Conservation (phyloP, 257 asterid genomes). For the Catharanthus roseus region DNA sequence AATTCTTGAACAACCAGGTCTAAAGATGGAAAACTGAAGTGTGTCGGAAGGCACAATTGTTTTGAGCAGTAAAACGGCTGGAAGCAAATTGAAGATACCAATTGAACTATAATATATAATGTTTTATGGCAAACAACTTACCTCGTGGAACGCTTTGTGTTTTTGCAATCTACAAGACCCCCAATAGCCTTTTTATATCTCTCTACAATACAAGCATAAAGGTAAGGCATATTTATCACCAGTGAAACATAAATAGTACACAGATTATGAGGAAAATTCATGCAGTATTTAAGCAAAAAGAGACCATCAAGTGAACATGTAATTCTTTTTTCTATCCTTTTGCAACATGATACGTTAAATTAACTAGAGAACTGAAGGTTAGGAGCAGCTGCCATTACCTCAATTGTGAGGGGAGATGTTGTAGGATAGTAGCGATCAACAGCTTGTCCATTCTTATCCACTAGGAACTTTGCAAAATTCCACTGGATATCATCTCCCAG, state of each 20-base stretch:
- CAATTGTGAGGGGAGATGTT: slow-evolving; percentile 67
- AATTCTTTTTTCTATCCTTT: not conserved
- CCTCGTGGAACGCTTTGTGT: slow-evolving; percentile 6
- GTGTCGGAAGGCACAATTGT: not conserved
- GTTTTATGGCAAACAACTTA: not conserved
- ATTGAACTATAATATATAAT: not conserved
- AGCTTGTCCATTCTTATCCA: slow-evolving; percentile 61
- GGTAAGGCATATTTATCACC: not conserved
- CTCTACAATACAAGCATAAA: not conserved
- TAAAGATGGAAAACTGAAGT: not conserved
- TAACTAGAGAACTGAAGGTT: not conserved
- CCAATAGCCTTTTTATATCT: slow-evolving; percentile 36
- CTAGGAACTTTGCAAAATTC: slow-evolving; percentile 82
- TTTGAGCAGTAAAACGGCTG: not conserved
- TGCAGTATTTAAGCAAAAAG: not conserved
- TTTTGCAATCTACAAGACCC: slow-evolving; percentile 21
- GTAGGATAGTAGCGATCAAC: slow-evolving; percentile 81
- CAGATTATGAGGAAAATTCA: not conserved
- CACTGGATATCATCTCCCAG: slow-evolving; percentile 79
- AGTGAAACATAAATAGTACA: not conserved
- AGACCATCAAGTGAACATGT: not conserved
- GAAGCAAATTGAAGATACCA: not conserved
- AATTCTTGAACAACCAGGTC: not conserved
- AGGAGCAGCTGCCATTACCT: slow-evolving; percentile 31
- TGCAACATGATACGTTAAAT: not conserved